Evolutionary conservation across 208 protist genomes (phyloP).

Genomic region (Herpetomonas tarakana): DNA sequence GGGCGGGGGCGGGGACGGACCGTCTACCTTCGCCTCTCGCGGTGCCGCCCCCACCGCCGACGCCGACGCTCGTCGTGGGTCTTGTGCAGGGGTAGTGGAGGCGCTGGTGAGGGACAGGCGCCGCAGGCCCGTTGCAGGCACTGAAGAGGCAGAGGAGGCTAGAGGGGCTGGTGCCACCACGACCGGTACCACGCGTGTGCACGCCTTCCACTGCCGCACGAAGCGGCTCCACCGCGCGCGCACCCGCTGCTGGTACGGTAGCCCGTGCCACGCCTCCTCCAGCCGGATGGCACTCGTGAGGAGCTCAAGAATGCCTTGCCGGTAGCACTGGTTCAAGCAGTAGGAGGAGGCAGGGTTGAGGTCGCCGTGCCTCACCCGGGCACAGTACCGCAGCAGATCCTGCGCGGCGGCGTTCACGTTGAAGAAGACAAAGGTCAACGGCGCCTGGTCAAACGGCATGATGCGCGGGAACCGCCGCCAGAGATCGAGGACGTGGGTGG

Average conservation of each 20-base stretch:
- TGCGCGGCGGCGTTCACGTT: slow-evolving; percentile 65
- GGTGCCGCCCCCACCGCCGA: not conserved
- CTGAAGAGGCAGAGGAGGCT: not conserved
- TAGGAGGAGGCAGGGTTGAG: no score
- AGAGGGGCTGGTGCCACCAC: not conserved
- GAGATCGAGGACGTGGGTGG: slow-evolving; percentile 54
- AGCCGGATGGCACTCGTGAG: slow-evolving; percentile 54
- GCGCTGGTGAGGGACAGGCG: slow-evolving; percentile 1
- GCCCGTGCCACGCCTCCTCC: slow-evolving; percentile 60
- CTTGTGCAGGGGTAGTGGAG: not conserved
- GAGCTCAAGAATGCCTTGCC: slow-evolving; percentile 56
- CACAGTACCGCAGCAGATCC: slow-evolving; percentile 48
- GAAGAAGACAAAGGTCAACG: slow-evolving; percentile 67
- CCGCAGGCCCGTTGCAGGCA: not conserved
- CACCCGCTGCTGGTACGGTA: slow-evolving; percentile 29
- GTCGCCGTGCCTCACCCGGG: no score
- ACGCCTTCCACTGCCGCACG: slow-evolving; percentile 40
- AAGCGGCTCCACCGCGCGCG: slow-evolving; percentile 45
- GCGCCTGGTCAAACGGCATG: slow-evolving; percentile 51
- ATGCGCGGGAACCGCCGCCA: slow-evolving; percentile 56
- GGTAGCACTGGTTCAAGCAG: slow-evolving; percentile 63
- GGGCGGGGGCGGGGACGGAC: no score
- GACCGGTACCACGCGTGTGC: slow-evolving; percentile 8
- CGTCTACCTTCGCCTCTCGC: not conserved
- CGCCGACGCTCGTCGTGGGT: slow-evolving; percentile 3